These are phyloP conservation scores for Geotrichum restrictum DNA, from an alignment of 1,139 yeast species.

Conservation along the genomic window DNA sequence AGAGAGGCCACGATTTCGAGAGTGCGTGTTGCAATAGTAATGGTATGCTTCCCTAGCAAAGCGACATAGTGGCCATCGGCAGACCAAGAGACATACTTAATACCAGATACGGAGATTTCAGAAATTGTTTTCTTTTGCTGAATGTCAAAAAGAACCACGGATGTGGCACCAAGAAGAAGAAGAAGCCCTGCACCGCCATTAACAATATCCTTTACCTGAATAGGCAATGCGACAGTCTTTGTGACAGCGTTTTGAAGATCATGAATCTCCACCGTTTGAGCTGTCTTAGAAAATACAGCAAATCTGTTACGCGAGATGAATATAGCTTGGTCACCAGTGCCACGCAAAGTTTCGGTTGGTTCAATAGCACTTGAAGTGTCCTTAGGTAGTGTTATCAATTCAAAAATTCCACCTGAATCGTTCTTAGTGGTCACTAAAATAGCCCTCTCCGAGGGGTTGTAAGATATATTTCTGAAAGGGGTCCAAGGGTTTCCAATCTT, in stretches of 20 bases:
- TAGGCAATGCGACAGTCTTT: constrained; percentile 73
- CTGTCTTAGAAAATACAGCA: constrained; percentile 66
- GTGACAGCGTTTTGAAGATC: constrained; percentile 80
- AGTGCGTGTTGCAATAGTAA: constrained; percentile 77
- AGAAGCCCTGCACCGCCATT: constrained; percentile 83
- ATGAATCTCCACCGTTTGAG: constrained; percentile 70
- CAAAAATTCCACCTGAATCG: constrained; percentile 59
- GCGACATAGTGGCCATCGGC: constrained; percentile 85
- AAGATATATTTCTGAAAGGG: constrained; percentile 77
- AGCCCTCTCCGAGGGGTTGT: constrained; percentile 89
- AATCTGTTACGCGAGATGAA: constrained; percentile 94
- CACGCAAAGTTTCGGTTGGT: constrained; percentile 73
- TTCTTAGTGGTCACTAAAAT: constrained; percentile 77
- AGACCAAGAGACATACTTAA: constrained; percentile 89
- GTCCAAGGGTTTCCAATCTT: constrained; percentile 84
- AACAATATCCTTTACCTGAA: constrained; percentile 64
- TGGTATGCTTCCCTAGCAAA: constrained; percentile 84
- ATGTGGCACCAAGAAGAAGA: constrained; percentile 63
- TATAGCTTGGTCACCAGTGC: constrained; percentile 79
- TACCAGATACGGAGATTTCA: constrained; percentile 62
- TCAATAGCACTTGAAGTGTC: constrained; percentile 91
- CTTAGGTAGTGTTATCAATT: constrained; percentile 74
- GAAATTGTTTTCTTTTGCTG: constrained; percentile 82
- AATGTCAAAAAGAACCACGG: constrained; percentile 82
- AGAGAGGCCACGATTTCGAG: constrained; percentile 75